phyloP scores from a whole-genome alignment of 2,329 filamentous ascomycete species.

The Aspergillus sp. region DNA sequence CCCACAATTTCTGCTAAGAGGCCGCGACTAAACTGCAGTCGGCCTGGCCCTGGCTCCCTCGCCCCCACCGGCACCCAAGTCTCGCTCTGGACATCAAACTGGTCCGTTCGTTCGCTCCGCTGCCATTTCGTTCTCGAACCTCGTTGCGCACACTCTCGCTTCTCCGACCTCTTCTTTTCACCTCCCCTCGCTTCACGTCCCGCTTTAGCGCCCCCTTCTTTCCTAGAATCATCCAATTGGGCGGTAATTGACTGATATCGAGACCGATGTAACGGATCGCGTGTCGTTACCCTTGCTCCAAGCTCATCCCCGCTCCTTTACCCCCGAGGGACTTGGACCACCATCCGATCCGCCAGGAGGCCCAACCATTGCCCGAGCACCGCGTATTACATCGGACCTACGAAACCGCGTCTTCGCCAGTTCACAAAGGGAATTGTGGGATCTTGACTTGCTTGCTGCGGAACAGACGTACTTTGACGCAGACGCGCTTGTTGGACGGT shows the following conservation, averaged over 20 bases:
- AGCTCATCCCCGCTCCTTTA: conserved; percentile 16
- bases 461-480: not conserved
- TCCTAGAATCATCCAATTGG: conserved; percentile 11
- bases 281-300: conserved; percentile 23
- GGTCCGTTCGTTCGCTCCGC: conserved; percentile 6
- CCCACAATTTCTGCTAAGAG: conserved; percentile 9
- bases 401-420: not conserved
- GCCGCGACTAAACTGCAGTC: conserved; percentile 7
- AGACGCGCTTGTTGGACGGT: not conserved
- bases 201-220: conserved; percentile 2
- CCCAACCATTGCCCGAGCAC: conserved; percentile 7
- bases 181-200: conserved; percentile 2
- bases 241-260: conserved; percentile 17
- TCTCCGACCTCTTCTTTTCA: conserved; percentile 1
- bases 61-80: conserved; percentile 11
- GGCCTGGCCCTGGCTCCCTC: conserved; percentile 8
- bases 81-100: conserved; percentile 8
- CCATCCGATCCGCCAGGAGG: conserved; percentile 11
- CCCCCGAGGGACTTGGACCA: conserved; percentile 15
- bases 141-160: conserved; percentile 6
- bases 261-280: conserved; percentile 27
- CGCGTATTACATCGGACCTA: conserved; percentile 6
- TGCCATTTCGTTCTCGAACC: conserved; percentile 6
- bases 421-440: not conserved
- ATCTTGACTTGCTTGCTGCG: not conserved